These are phyloP conservation scores for Phytopythium helicoides DNA, from an alignment of 352 stramenopile species.

Conservation along the genomic window DNA sequence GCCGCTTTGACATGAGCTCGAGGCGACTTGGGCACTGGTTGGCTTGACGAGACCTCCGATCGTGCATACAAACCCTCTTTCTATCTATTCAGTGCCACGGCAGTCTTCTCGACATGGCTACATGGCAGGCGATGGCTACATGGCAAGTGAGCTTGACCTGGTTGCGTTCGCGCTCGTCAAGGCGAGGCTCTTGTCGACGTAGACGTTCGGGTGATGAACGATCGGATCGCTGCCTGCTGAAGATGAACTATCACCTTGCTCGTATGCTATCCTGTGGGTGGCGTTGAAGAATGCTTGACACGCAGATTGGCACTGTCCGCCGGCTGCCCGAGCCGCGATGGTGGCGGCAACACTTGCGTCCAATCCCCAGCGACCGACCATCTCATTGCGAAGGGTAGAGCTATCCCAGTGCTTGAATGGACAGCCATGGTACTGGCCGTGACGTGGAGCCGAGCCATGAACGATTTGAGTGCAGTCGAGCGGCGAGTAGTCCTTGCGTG, in stretches of 20 bases:
- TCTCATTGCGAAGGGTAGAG: conserved; percentile 34
- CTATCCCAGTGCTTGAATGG: conserved; percentile 78
- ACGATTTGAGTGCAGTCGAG: conserved; percentile 63
- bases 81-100: conserved; percentile 1
- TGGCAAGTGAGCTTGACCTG: not conserved
- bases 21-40: not conserved
- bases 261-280: conserved; percentile 25
- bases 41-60: not conserved
- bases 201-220: conserved; percentile 60
- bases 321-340: conserved; percentile 30
- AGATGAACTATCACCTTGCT: not conserved
- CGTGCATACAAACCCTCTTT: not conserved
- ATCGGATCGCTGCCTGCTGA: conserved; percentile 1
- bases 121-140: not conserved
- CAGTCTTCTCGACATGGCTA: not conserved
- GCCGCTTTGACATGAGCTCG: conserved; percentile 6
- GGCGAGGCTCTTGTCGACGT: conserved; percentile 34
- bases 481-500: conserved; percentile 66
- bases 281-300: conserved; percentile 51
- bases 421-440: conserved; percentile 80
- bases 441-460: conserved; percentile 28
- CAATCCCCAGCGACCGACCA: conserved; percentile 24
- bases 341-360: conserved; percentile 12
- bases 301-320: conserved; percentile 36
- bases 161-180: not conserved